A percentile compares a stretch with the other conserved stretches of the same genome.
These are phyloP conservation scores for Triticum turgidum DNA, from an alignment of 176 grass and related monocot genomes.

Conservation along the genomic window DNA sequence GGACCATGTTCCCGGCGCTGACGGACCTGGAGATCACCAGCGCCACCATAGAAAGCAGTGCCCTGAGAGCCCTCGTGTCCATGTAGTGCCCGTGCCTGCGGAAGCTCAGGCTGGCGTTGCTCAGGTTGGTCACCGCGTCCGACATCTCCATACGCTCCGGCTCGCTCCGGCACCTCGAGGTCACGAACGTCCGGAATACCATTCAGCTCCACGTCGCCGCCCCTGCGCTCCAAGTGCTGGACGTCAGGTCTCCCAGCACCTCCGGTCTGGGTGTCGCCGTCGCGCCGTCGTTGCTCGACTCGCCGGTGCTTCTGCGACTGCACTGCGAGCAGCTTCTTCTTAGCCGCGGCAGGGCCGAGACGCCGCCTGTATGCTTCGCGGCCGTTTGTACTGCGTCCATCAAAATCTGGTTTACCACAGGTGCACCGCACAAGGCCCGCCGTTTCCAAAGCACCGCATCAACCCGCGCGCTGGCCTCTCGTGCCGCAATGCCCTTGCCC, in stretches of 20 bases:
- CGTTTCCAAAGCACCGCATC: no score
- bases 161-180: not conserved
- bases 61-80: not conserved
- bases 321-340: no score
- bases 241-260: not conserved
- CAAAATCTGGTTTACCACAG: no score
- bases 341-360: no score
- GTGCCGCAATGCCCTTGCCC: no score
- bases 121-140: not conserved
- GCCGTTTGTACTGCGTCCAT: no score
- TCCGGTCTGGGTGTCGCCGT: no score
- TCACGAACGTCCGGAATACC: not conserved
- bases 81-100: not conserved
- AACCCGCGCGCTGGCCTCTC: no score
- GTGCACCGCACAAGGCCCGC: no score
- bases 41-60: not conserved
- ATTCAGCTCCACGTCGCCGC: not conserved
- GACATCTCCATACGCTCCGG: not conserved
- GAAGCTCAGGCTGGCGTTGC: not conserved
- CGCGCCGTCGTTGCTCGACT: no score
- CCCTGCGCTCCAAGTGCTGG: not conserved
- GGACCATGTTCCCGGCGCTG: not conserved
- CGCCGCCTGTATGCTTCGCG: no score
- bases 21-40: not conserved
- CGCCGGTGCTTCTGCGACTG: no score